A percentile compares a stretch with the other conserved stretches of the same genome.
Evolutionary conservation across 331 rosid genomes (phyloP).

Genomic region (Stylosanthes scabra): DNA sequence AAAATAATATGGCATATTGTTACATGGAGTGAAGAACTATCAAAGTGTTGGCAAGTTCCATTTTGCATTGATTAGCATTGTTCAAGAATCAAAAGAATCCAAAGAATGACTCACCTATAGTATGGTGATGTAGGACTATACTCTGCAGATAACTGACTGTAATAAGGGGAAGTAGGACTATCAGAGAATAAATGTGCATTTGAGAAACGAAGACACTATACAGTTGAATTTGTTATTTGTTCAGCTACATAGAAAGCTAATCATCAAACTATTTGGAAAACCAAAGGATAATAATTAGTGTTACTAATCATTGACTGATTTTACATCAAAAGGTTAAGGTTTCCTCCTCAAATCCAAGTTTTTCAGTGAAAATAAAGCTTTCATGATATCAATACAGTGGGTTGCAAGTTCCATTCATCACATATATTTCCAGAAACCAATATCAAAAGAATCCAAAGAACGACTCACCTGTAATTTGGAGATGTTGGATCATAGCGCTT

Average conservation of each 20-base stretch:
- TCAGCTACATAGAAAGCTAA: conserved; percentile 22
- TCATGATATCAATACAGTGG: background rate
- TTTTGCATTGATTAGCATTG: too few species aligned
- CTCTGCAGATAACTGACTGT: conserved; percentile 88
- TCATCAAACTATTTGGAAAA: conserved; percentile 19
- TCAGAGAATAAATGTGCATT: conserved; percentile 15
- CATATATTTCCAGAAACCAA: background rate
- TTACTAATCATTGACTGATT: background rate
- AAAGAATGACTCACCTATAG: too few species aligned
- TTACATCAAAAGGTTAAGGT: conserved; percentile 4
- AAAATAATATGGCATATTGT: conserved; percentile 25
- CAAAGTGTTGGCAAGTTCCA: too few species aligned
- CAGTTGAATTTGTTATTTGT: background rate
- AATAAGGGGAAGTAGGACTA: conserved; percentile 65
- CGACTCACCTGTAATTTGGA: conserved; percentile 78
- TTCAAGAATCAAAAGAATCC: too few species aligned
- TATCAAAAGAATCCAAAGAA: conserved; percentile 1
- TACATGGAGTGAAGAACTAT: background rate
- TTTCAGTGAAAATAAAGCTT: background rate
- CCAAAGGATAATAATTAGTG: conserved; percentile 21
- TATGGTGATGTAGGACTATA: conserved; percentile 58
- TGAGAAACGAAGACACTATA: conserved; percentile 13
- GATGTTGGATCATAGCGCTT: conserved; percentile 96
- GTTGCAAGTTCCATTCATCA: background rate
- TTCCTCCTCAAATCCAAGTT: conserved; percentile 15